Conservation (phyloP, 140 eudicot genomes). For the Cichorium intybus region DNA sequence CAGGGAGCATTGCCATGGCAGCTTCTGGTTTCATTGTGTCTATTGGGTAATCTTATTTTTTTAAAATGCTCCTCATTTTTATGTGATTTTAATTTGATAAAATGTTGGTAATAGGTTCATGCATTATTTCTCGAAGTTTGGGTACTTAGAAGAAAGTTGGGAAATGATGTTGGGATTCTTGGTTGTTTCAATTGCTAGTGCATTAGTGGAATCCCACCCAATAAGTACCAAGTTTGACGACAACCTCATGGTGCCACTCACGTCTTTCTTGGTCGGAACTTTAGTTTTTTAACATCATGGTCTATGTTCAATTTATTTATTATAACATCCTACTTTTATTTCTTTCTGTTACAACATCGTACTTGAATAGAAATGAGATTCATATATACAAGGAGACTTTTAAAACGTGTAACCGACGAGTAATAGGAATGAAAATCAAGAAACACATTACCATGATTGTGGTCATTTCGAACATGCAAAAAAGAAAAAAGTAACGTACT, state of each 20-base stretch:
- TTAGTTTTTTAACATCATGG: constrained; percentile 39
- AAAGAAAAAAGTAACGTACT: neutral
- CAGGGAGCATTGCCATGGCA: constrained; percentile 76
- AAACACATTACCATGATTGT: neutral
- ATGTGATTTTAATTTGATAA: neutral
- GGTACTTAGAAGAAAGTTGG: constrained; percentile 71
- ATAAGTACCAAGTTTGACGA: constrained; percentile 81
- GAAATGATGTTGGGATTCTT: constrained; percentile 62
- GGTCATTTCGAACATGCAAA: neutral
- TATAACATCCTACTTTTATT: too few relatives aligned
- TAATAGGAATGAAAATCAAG: neutral
- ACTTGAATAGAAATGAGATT: neutral
- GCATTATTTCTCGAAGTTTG: constrained; percentile 79
- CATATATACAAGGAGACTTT: neutral
- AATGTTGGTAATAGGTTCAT: constrained; percentile 50
- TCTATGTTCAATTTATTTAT: neutral
- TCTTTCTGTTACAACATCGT: neutral
- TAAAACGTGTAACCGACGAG: too few relatives aligned
- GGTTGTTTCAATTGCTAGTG: constrained; percentile 57
- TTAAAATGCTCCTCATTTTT: neutral
- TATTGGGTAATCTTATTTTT: constrained; percentile 40
- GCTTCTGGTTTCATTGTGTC: constrained; percentile 74
- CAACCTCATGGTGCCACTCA: constrained; percentile 80
- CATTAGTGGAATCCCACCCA: constrained; percentile 94
- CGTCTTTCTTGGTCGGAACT: constrained; percentile 60